Conservation (phyloP, 768 basidiomycete genomes). For the Cystobasidiopsis lactophilus region DNA sequence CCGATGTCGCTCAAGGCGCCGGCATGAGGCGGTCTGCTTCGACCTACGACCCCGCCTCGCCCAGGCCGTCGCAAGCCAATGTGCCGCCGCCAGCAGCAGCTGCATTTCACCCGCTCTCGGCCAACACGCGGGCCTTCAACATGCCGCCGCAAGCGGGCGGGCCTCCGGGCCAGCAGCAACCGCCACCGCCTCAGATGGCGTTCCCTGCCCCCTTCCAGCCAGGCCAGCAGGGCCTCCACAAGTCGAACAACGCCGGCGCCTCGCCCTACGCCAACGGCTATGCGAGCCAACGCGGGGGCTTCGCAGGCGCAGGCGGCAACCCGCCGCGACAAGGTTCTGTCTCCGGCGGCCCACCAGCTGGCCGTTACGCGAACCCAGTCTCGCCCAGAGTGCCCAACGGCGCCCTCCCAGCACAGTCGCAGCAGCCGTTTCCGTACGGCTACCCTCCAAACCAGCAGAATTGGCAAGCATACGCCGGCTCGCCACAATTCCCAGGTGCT, state of each 20-base stretch:
- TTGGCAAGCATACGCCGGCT: not conserved
- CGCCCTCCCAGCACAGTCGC: not conserved
- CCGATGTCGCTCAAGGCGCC: not conserved
- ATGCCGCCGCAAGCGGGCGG: not conserved
- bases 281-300: not conserved
- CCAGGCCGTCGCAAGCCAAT: not conserved
- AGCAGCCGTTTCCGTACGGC: not conserved
- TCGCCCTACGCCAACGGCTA: not conserved
- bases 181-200: not conserved
- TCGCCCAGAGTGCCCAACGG: not conserved
- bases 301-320: not conserved
- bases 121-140: not conserved
- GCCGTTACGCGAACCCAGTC: not conserved
- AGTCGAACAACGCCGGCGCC: not conserved
- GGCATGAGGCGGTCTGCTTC: not conserved
- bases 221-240: not conserved
- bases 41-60: constrained; percentile 3
- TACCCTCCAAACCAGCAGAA: constrained; percentile 4
- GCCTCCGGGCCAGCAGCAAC: not conserved
- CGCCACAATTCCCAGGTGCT: not conserved
- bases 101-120: not conserved
- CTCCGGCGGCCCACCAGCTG: not conserved
- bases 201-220: not conserved
- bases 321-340: not conserved
- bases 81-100: not conserved